Base-by-base conservation (phyloP, 306 rosid species). In the Cucurbita ficifolia region DNA sequence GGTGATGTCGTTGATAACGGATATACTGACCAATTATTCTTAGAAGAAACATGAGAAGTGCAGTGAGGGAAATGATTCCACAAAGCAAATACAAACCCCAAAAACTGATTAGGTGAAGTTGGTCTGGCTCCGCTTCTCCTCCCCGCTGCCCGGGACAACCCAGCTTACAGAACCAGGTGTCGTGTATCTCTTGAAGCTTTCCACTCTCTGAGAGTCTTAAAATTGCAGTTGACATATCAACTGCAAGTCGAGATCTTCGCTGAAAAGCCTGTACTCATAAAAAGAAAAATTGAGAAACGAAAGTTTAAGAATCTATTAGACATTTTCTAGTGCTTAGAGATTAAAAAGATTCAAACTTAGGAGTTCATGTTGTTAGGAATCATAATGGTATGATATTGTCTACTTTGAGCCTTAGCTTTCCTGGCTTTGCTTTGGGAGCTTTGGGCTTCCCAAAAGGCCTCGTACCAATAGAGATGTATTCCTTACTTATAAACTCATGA, bases 151-250 rank as follows among this genome's bases (percentile, higher is more conserved):
- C 87, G 33, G 87, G 88, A 80, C 98, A 94, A 63, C 89, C 90
- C 83, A 82, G 78, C 82, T 90, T 81, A 54, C 98, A 94, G 74
- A 90, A 87, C 98, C 98, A 91, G 55, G 49, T 72, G 67, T 84
- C 75, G 5, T 50, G 90, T 73, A 94, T 80, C 84, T 78, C 87
- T 79, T 43, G 92, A 70, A 94, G 98, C 74, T 86, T 82, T 51
- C 98, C 98, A n/a, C 19, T 82, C 86, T 94, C 98, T 0, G 89
- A 77, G 24, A 94, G 95, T 72, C 81, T 89, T 86, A 94, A 63
- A 81, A 94, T 87, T 50, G 98, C 98, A 0, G 96, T 87, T 5
- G 98, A 89, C 70, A 94, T 91, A 84, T 94, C 98, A 73, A 87
- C 71, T 71, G 96, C 92, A 12, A 94, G 87, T 51, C 95, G 97